Evolutionary conservation across 78 protist genomes (phyloP), one percentile per base, ranked within the genome.

Genomic region (Capsaspora owczarzaki): DNA sequence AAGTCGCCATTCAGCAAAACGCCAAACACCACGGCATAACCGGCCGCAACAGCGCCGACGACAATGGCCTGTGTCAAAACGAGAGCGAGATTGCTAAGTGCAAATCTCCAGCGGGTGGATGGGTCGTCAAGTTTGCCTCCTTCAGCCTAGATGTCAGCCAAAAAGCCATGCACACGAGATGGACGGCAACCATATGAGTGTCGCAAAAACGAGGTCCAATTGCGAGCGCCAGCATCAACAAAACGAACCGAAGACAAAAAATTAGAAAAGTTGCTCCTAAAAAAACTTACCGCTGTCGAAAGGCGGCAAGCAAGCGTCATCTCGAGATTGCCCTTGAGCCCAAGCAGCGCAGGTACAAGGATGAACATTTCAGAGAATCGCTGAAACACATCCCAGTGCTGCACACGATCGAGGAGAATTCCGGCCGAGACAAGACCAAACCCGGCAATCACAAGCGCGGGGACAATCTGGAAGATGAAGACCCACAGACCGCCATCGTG

Each of bases 311-410:
- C 72, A 2, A 66, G 44, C n/a, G 3, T 37, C 72, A 66, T 66
- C 19, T 66, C 72, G 37, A 66, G 44, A 29, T 66, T 66, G 44
- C 72, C 72, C 72, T 66, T 66, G 44, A 66, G 72, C 12, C 44
- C 44, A 19, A 66, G 20, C 72, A 66, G 44, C 20, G 44, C 20
- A 2, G 72, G 72, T 20, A 16, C 22, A 29, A 66, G 72, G 44
- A 66, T 66, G 72, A 66, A 66, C 42, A 66, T 2, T 16, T 66
- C 72, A 20, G 72, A 0, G 25, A 38, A 19, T 1, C 23, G 5
- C 29, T 8, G 14, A 16, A 66, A 66, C n/a, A 66, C 46, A 44
- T 10, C 12, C 44, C 41, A 66, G 72, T 38, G 44, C 72, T 66
- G 70, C 16, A 61, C 70, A 14, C 4, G 3, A 31, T 61, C 70